Evolutionary conservation across 176 grass and related monocot genomes (phyloP).

Genomic region (Microstegium vimineum): DNA sequence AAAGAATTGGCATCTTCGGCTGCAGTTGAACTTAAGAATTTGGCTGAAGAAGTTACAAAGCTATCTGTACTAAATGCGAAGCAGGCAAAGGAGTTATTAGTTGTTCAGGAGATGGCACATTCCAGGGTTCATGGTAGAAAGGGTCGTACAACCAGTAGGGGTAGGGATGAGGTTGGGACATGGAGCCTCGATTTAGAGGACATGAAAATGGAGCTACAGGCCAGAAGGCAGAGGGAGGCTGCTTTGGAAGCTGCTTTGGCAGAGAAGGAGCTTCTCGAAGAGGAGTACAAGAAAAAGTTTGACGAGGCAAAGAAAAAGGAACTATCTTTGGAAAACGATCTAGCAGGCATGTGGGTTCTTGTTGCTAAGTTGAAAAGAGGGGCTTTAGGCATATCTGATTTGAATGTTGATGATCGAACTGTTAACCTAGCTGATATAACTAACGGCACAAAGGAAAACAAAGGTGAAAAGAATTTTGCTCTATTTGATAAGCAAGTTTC

Average conservation of each 20-base stretch:
- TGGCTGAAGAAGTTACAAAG: slow-evolving; percentile 96
- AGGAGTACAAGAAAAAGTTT: slow-evolving; percentile 92
- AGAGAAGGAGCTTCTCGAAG: slow-evolving; percentile 77
- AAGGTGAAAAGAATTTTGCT: slow-evolving; percentile 34
- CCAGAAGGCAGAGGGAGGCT: slow-evolving; percentile 75
- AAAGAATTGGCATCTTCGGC: slow-evolving; percentile 96
- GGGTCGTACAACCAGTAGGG: slow-evolving; percentile 48
- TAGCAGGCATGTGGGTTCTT: slow-evolving; percentile 98
- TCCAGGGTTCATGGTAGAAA: slow-evolving; percentile 61
- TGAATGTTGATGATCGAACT: slow-evolving; percentile 63
- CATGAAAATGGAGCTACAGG: slow-evolving; percentile 77
- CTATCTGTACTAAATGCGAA: slow-evolving; percentile 82
- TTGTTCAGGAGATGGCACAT: slow-evolving; percentile 64
- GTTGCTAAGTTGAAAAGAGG: slow-evolving; percentile 94
- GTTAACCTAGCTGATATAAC: slow-evolving; percentile 59
- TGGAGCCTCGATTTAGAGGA: slow-evolving; percentile 80
- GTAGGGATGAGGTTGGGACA: slow-evolving; percentile 60
- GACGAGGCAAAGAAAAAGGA: slow-evolving; percentile 92
- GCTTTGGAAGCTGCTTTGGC: slow-evolving; percentile 80
- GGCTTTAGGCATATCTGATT: slow-evolving; percentile 48
- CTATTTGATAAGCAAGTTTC: slow-evolving; percentile 44
- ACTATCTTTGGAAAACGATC: slow-evolving; percentile 86
- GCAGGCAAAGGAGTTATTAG: slow-evolving; percentile 74
- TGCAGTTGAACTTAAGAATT: slow-evolving; percentile 96
- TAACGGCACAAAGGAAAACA: slow-evolving; percentile 53